Conservation (phyloP, 2,329 filamentous ascomycete genomes). For the Neodidymelliopsis sp. region DNA sequence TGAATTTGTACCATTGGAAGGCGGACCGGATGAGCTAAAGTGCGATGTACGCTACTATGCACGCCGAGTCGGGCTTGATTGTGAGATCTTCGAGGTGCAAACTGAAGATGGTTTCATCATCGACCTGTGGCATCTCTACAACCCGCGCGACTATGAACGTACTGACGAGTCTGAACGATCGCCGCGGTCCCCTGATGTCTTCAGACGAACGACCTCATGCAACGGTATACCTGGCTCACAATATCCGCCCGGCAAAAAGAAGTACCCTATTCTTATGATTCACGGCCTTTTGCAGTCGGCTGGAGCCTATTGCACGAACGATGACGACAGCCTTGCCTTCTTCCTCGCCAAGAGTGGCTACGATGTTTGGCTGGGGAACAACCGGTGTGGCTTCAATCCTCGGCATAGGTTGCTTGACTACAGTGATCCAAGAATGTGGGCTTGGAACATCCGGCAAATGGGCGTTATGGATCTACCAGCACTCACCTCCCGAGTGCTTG, state of each 20-base stretch:
- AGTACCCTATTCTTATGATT: conserved; percentile 85
- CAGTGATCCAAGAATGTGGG: conserved; percentile 90
- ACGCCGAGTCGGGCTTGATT: conserved; percentile 82
- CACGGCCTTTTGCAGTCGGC: conserved; percentile 88
- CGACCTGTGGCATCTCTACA: conserved; percentile 86
- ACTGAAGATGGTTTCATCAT: conserved; percentile 95
- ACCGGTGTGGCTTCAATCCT: conserved; percentile 84
- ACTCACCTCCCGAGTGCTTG: conserved; percentile 78
- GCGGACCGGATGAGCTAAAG: conserved; percentile 78
- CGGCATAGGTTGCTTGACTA: conserved; percentile 75
- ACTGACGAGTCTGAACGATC: conserved; percentile 58
- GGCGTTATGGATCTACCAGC: conserved; percentile 87
- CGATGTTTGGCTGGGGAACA: conserved; percentile 96
- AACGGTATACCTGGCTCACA: conserved; percentile 34
- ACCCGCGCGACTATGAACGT: conserved; percentile 75
- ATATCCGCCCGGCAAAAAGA: conserved; percentile 56
- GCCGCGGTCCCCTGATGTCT: conserved; percentile 68
- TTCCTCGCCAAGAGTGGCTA: conserved; percentile 91
- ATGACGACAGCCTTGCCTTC: conserved; percentile 89
- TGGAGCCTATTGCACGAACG: conserved; percentile 88
- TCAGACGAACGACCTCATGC: conserved; percentile 53
- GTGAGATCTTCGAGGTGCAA: conserved; percentile 83
- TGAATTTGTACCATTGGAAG: conserved; percentile 77
- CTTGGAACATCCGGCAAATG: conserved; percentile 96
- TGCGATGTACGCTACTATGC: conserved; percentile 89